Conservation (phyloP, 2,329 filamentous ascomycete genomes). For the Clonostachys sp. region DNA sequence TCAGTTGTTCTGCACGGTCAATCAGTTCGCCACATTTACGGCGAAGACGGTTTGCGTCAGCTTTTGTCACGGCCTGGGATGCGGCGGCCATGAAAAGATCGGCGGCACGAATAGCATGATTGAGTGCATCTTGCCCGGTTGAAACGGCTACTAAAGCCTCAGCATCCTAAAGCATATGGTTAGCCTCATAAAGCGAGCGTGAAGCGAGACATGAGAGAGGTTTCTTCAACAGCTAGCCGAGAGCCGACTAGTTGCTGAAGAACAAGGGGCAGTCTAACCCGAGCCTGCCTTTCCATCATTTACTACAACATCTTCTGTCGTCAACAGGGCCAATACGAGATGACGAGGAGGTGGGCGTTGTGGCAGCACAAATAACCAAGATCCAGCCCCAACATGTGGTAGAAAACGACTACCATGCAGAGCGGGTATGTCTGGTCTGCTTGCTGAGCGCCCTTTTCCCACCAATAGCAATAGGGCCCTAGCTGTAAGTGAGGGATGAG, state of each 20-base stretch:
- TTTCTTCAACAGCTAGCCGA: not conserved
- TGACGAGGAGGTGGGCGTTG: no score
- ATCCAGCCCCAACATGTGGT: no score
- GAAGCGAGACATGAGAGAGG: not conserved
- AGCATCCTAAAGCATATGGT: conserved; percentile 19
- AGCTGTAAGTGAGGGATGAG: no score
- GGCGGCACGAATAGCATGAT: conserved; percentile 70
- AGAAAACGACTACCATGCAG: no score
- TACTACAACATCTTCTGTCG: not conserved
- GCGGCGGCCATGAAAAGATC: conserved; percentile 80
- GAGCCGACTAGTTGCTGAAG: no score
- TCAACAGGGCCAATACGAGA: no score
- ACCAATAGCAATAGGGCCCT: no score
- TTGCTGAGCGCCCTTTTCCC: not conserved
- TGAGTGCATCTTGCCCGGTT: conserved; percentile 55
- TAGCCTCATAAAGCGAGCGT: not conserved
- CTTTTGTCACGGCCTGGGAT: conserved; percentile 50
- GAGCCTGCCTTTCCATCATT: conserved; percentile 31
- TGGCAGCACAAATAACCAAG: no score
- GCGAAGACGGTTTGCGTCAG: conserved; percentile 63
- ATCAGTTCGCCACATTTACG: conserved; percentile 67
- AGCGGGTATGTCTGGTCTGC: not conserved
- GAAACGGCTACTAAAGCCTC: conserved; percentile 28
- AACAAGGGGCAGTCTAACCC: conserved; percentile 14
- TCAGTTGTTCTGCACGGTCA: conserved; percentile 70